Evolutionary conservation across 2,329 filamentous ascomycete species (phyloP).

Genomic region (Colletotrichum tropicale): DNA sequence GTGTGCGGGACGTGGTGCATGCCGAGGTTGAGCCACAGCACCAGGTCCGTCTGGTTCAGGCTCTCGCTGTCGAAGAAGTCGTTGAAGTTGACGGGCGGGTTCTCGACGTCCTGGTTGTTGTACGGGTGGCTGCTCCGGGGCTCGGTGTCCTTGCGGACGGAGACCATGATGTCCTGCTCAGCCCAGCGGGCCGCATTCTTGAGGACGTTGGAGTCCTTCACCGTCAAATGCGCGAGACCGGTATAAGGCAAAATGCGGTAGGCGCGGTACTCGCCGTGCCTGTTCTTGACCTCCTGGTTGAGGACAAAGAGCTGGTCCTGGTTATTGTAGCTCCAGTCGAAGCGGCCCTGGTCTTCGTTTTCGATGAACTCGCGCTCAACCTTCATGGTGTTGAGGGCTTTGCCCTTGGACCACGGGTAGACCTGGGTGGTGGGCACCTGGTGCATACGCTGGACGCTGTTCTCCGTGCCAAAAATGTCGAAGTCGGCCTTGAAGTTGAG

Average conservation of each 20-base stretch:
- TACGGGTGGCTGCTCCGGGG: constrained; percentile 47
- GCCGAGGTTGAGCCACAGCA: constrained; percentile 58
- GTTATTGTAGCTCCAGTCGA: constrained; percentile 54
- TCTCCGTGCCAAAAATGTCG: constrained; percentile 52
- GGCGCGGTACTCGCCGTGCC: constrained; percentile 55
- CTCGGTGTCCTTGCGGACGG: constrained; percentile 57
- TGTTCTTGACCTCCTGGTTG: constrained; percentile 53
- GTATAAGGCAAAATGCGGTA: constrained; percentile 51
- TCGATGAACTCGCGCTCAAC: constrained; percentile 45
- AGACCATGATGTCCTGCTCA: constrained; percentile 54
- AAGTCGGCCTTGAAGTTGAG: constrained; percentile 60
- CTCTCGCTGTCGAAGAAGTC: constrained; percentile 47
- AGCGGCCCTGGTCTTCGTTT: constrained; percentile 45
- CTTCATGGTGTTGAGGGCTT: constrained; percentile 55
- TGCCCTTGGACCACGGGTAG: constrained; percentile 55
- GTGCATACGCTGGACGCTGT: constrained; percentile 43
- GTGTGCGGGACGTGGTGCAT: constrained; percentile 64
- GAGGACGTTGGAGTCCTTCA: constrained; percentile 50
- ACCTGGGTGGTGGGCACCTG: constrained; percentile 33
- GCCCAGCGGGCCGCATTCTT: constrained; percentile 52
- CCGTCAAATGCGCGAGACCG: constrained; percentile 47
- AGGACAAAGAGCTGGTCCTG: constrained; percentile 53
- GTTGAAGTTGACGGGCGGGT: constrained; percentile 56
- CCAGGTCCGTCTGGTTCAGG: constrained; percentile 39
- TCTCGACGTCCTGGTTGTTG: constrained; percentile 46